Conservation (phyloP, 2,329 filamentous ascomycete species). For the Arthrobotrys entomopaga region DNA sequence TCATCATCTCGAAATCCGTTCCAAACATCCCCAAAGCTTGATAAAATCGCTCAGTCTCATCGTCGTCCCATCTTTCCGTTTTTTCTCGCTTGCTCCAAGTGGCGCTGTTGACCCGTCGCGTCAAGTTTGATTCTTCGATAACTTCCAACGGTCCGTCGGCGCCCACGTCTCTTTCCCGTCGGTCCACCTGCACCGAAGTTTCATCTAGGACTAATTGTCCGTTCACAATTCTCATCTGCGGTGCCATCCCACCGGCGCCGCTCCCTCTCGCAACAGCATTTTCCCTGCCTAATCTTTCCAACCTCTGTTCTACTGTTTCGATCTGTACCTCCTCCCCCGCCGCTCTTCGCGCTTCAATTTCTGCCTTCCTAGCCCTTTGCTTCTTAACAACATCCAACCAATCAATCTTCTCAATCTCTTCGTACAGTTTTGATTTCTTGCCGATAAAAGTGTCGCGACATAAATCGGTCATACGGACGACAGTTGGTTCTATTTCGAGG, state of each 20-base stretch:
- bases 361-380: conserved; percentile 60
- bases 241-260: conserved; percentile 62
- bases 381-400: conserved; percentile 66
- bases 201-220: conserved; percentile 79
- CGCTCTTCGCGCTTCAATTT: conserved; percentile 59
- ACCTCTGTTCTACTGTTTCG: conserved; percentile 56
- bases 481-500: conserved; percentile 72
- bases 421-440: conserved; percentile 78
- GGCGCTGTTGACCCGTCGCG: conserved; percentile 74
- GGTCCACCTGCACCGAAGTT: conserved; percentile 73
- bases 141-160: conserved; percentile 69
- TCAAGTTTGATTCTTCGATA: conserved; percentile 82
- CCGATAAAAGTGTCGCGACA: conserved; percentile 76
- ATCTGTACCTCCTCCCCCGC: conserved; percentile 60
- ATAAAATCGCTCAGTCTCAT: conserved; percentile 80
- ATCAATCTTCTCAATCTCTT: conserved; percentile 76
- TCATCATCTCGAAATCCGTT: conserved; percentile 84
- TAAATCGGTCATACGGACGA: conserved; percentile 77
- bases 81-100: conserved; percentile 75
- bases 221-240: conserved; percentile 73
- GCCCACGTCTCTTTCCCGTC: conserved; percentile 71
- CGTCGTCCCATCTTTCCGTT: conserved; percentile 75
- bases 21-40: conserved; percentile 79
- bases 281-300: conserved; percentile 54
- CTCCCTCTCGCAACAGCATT: conserved; percentile 50